Evolutionary conservation across 225 moss, liverwort and hornwort species (phyloP).

Genomic region (Polytrichum commune): DNA sequence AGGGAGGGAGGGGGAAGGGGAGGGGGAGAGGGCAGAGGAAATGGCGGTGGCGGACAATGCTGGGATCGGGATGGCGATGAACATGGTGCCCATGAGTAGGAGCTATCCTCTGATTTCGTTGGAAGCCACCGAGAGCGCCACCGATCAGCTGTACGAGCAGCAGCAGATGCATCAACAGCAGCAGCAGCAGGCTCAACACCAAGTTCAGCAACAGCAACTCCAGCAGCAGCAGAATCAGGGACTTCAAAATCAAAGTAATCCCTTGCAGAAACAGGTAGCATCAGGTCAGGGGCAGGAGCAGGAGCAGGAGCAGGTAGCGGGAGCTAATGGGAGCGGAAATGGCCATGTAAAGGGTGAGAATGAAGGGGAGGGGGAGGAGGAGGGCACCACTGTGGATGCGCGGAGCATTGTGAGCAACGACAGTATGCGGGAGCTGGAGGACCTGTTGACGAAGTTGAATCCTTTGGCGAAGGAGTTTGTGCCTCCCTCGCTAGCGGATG

Average conservation of each 20-base stretch:
- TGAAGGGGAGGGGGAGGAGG: conserved; percentile 44
- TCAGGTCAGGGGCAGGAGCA: conserved; percentile 5
- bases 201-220: conserved; percentile 12
- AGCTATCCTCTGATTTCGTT: conserved; percentile 63
- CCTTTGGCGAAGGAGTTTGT: conserved; percentile 88
- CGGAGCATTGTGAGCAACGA: conserved; percentile 77
- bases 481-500: conserved; percentile 73
- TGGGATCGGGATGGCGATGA: conserved; percentile 67
- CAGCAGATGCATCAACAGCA: conserved; percentile 23
- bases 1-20: conserved; percentile 11
- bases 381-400: conserved; percentile 34
- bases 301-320: conserved; percentile 19
- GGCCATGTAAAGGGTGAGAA: conserved; percentile 40
- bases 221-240: conserved; percentile 9
- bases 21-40: conserved; percentile 8
- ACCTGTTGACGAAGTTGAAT: conserved; percentile 87
- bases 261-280: background rate
- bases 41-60: conserved; percentile 98
- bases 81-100: conserved; percentile 65
- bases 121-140: conserved; percentile 57
- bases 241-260: background rate
- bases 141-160: conserved; percentile 66
- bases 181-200: conserved; percentile 14
- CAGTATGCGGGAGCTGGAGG: conserved; percentile 90
- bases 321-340: conserved; percentile 43